These are phyloP conservation scores for Shiraia sp. DNA, from an alignment of 2,329 filamentous ascomycete species.

Conservation along the genomic window DNA sequence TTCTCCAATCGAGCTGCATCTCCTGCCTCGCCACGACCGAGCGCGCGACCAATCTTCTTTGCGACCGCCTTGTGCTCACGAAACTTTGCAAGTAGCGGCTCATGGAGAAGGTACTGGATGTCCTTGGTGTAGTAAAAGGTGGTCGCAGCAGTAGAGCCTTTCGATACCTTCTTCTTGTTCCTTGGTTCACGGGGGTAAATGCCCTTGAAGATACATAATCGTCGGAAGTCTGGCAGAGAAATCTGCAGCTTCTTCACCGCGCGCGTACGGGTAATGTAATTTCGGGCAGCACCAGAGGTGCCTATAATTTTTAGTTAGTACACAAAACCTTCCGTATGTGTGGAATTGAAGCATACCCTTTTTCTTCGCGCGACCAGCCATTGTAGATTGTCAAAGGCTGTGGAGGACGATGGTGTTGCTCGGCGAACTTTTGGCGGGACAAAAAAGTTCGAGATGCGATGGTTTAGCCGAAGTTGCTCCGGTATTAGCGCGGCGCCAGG, in stretches of 20 bases:
- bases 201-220: conserved; percentile 98
- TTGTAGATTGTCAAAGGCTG: conserved; percentile 18
- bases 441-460: conserved; percentile 39
- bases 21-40: conserved; percentile 87
- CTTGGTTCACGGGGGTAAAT: conserved; percentile 97
- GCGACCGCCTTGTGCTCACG: conserved; percentile 95
- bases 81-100: conserved; percentile 91
- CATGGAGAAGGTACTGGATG: conserved; percentile 96
- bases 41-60: conserved; percentile 93
- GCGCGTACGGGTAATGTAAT: conserved; percentile 97
- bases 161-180: conserved; percentile 95
- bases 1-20: conserved; percentile 90
- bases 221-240: conserved; percentile 93
- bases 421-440: conserved; percentile 20
- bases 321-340: too few relatives aligned
- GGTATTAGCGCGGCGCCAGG: conserved; percentile 22
- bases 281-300: conserved; percentile 89
- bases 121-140: conserved; percentile 95
- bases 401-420: conserved; percentile 3
- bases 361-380: conserved; percentile 48
- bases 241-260: conserved; percentile 98
- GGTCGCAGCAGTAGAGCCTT: conserved; percentile 84
- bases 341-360: conserved; percentile 66
- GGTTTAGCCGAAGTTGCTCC: conserved; percentile 23
- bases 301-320: conserved; percentile 50